A percentile compares a stretch with the other conserved stretches of the same genome.
Conservation (phyloP, 805 yeast species). For the Saccharomycopsis fermentans region DNA sequence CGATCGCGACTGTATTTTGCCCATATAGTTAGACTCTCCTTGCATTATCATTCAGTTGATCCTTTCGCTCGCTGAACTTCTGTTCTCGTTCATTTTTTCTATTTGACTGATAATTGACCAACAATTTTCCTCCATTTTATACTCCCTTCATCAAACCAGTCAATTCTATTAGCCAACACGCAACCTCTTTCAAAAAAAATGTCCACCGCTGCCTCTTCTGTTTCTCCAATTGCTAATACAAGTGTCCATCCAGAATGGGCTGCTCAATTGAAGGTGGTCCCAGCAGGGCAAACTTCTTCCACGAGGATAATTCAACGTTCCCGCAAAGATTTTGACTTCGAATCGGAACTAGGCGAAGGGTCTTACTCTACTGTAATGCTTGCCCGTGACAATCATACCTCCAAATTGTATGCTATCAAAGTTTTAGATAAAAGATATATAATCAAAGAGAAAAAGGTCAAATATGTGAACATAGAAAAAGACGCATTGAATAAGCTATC, state of each 20-base stretch:
- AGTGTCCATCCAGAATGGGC: constrained; percentile 14
- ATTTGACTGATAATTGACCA: too few species aligned
- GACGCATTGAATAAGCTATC: constrained; percentile 66
- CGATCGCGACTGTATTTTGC: too few species aligned
- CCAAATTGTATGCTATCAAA: constrained; percentile 70
- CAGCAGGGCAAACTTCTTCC: constrained; percentile 4
- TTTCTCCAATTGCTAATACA: background rate
- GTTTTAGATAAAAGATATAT: constrained; percentile 68
- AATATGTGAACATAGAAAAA: constrained; percentile 76
- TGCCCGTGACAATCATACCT: constrained; percentile 71
- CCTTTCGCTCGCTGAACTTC: too few species aligned
- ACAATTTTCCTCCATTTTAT: too few species aligned
- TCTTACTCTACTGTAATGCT: constrained; percentile 88
- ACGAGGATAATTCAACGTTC: constrained; percentile 10
- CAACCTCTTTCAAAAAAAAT: too few species aligned
- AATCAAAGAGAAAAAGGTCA: constrained; percentile 72
- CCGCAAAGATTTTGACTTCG: constrained; percentile 65
- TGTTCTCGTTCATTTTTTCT: background rate
- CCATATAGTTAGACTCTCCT: too few species aligned
- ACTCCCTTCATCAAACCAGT: too few species aligned
- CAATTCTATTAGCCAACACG: background rate
- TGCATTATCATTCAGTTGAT: too few species aligned
- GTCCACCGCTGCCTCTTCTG: background rate
- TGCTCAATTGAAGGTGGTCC: constrained; percentile 15
- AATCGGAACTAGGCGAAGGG: constrained; percentile 87